Base-by-base conservation (phyloP, 805 yeast species). In the Sporopachydermia quercuum region DNA sequence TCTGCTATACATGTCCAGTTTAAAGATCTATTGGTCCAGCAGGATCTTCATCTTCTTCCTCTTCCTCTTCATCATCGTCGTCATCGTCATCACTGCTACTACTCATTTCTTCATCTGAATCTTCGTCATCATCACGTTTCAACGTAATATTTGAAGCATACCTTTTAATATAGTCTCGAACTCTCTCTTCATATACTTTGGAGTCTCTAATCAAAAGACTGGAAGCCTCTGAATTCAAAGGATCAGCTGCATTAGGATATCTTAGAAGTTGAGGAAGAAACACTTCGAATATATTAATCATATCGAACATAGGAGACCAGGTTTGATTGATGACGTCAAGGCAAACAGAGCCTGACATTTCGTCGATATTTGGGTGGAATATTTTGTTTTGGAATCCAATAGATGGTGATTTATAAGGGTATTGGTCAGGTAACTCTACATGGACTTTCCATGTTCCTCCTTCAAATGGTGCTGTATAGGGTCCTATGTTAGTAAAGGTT, bases 271-370 rank as follows among this genome's bases (percentile, higher is more conserved):
- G 97, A 4, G 98, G 98, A 43, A 89, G 62, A 62, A 89, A 91
- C 54, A 84, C 78, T 52, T 89, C 97, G 55, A 91, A 84, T 17
- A 89, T 82, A 55, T 91, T 91, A 47, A 78, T 65, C 47, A 91
- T 70, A 41, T 91, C 96, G 64, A 86, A 89, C 85, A 89, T 82
- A 2, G 98, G 97, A 35, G 94, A 82, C 98, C 98, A 89, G 1
- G 97, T 85, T 54, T 89, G 96, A 56, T 89, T 89, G 46, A 89
- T 87, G 14, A 91, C 97, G 56, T 89, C 97, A 38, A 89, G 72
- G 59, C 98, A 89, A 4, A 89, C 96, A 0, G 93, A 76, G 0
- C 98, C 98, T 1, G 76, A 77, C 18, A 75, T 68, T 55, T 86
- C 93, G 55, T 89, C 98, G 45, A 89, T 86, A 53, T 89, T 89